Conservation (phyloP, 176 grass and related monocot species). For the Ananas comosus region DNA sequence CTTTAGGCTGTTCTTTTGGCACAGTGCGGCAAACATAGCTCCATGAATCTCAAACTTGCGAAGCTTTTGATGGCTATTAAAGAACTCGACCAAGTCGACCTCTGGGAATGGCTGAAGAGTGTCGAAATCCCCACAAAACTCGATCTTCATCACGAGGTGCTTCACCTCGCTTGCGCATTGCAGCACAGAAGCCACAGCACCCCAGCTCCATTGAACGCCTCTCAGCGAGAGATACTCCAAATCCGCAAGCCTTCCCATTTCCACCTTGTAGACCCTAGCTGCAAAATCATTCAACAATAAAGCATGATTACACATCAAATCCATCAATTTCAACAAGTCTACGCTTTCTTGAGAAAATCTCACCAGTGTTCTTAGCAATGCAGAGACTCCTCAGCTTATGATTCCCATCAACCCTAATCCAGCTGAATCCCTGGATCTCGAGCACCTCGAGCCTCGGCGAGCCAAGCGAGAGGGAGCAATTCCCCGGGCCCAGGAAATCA, state of each 20-base stretch:
- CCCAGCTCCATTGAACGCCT: slow-evolving; percentile 90
- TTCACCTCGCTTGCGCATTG: slow-evolving; percentile 57
- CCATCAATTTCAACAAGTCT: neutral
- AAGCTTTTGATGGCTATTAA: slow-evolving; percentile 66
- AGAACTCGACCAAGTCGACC: slow-evolving; percentile 82
- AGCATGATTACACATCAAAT: neutral
- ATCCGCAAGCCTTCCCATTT: slow-evolving; percentile 57
- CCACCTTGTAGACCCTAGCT: slow-evolving; percentile 76
- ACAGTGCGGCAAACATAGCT: slow-evolving; percentile 88
- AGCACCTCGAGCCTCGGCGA: slow-evolving; percentile 52
- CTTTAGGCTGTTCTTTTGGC: slow-evolving; percentile 89
- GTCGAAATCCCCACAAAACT: slow-evolving; percentile 81
- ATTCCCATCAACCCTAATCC: slow-evolving; percentile 48
- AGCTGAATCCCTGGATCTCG: slow-evolving; percentile 79
- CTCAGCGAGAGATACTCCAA: slow-evolving; percentile 60
- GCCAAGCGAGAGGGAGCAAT: slow-evolving; percentile 39
- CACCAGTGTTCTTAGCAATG: slow-evolving; percentile 79
- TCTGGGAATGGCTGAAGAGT: slow-evolving; percentile 77
- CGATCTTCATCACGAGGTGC: slow-evolving; percentile 87
- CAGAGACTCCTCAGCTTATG: slow-evolving; percentile 50
- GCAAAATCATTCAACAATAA: slow-evolving; percentile 3
- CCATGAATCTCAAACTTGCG: slow-evolving; percentile 88
- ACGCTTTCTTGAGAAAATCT: too few species aligned
- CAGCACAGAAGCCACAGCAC: slow-evolving; percentile 53
- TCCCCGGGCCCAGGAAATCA: slow-evolving; percentile 57